Conservation (phyloP, 1,284 basidiomycete genomes). For the Sparassis latifolia region DNA sequence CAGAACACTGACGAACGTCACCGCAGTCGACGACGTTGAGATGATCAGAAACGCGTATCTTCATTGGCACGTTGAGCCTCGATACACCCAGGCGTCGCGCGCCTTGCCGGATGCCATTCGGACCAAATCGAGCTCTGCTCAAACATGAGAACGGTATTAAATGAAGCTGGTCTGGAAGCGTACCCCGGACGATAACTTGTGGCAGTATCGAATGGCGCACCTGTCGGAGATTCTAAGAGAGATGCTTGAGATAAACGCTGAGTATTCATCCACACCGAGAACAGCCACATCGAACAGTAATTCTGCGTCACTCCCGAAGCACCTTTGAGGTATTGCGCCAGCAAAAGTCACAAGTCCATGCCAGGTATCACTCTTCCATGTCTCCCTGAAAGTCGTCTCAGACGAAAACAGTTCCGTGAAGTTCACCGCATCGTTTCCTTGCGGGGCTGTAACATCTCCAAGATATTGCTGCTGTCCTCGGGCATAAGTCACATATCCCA, state of each 20-base stretch:
- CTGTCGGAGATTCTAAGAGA: constrained; percentile 6
- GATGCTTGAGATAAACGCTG: background rate
- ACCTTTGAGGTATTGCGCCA: constrained; percentile 21
- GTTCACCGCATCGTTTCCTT: constrained; percentile 12
- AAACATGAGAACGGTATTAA: background rate
- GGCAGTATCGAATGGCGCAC: constrained; percentile 29
- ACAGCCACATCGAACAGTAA: constrained; percentile 26
- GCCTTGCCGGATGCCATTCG: constrained; percentile 33
- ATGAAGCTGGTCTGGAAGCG: background rate
- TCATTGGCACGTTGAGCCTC: constrained; percentile 26
- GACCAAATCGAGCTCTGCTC: constrained; percentile 29
- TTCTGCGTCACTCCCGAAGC: constrained; percentile 25
- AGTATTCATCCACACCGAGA: constrained; percentile 14
- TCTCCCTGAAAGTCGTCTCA: constrained; percentile 13
- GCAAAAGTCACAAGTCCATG: constrained; percentile 28
- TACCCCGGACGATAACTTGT: constrained; percentile 30
- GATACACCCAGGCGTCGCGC: constrained; percentile 24
- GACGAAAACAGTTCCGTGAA: constrained; percentile 21
- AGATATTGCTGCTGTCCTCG: constrained; percentile 4
- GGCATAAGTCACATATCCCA: background rate
- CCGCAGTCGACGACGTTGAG: constrained; percentile 31
- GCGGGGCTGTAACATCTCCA: background rate
- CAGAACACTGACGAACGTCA: constrained; percentile 26
- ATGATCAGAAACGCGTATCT: constrained; percentile 23
- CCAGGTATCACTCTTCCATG: constrained; percentile 21